Base-by-base conservation (phyloP, 495 filamentous ascomycete genomes). In the Penicillium cosmopolitanum region DNA sequence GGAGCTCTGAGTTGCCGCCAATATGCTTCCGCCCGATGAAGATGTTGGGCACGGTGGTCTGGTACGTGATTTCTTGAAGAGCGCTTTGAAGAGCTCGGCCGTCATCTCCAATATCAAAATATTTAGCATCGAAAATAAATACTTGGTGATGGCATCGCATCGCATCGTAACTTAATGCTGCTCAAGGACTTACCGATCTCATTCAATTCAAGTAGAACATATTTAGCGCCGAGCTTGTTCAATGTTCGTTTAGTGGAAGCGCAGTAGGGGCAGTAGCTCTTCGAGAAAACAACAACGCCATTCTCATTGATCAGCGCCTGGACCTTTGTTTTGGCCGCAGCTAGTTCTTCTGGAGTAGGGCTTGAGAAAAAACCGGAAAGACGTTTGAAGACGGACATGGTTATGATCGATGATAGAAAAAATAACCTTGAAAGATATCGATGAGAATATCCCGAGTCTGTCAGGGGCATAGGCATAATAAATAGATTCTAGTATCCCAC, bases 181-280 rank as follows among this genome's bases (percentile, higher is more conserved):
- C 35, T 13, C 12, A 38, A n/a, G 36, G 12, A 82, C 84, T 36
- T 77, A 89, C 84, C 80, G 66, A 88, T 83, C 81, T 93, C 81
- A 79, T 96, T 91, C 59, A 96, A 78, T 79, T 96, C 92, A 55
- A 92, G 78, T 36, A 77, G 58, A 68, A 80, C 85, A 73, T 85
- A 89, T 67, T 88, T 89, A 58, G 88, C 90, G 62, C 85, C 84
- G 61, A 82, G 38, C 38, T 83, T 76, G 66, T 77, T 81, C 62
- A 96, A 79, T 50, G 89, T 80, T 9, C 70, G 50, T 82, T 95
- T 95, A 42, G 87, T 80, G 48, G 89, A 80, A 50, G 69, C 75
- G 80, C 91, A 95, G 82, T 93, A 90, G 4, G 91, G 91, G 81
- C 92, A 96, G 73, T 86, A 93, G 13, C 85, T 87, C 78, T 96